Percentiles rank a stretch among this genome's conserved stretches.
Conservation (phyloP, 139 green algal genomes). For the Tetradesmus lagerheimii region DNA sequence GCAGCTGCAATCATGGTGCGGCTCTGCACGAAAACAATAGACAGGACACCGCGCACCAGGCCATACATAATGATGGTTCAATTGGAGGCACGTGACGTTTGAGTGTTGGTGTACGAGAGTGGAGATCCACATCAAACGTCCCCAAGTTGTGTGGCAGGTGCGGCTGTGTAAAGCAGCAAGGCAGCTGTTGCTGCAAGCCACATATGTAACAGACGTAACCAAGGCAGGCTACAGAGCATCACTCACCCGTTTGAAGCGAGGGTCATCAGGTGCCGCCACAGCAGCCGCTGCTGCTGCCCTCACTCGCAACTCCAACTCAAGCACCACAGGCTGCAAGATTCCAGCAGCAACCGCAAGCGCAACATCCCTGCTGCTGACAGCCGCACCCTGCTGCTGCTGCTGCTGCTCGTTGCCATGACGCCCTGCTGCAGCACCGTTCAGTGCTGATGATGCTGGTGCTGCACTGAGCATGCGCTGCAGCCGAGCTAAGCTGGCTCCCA, state of each 20-base stretch:
- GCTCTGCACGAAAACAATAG: background rate
- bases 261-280: conserved; percentile 6
- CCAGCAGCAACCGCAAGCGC: conserved; percentile 35
- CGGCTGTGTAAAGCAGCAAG: background rate
- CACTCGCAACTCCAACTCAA: background rate
- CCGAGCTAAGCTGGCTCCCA: background rate
- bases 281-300: conserved; percentile 28
- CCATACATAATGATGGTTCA: no score
- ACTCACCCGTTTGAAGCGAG: background rate
- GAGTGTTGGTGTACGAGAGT: no score
- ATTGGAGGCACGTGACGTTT: no score
- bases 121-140: no score
- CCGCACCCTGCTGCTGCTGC: conserved; percentile 18
- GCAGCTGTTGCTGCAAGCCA: no score
- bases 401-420: background rate
- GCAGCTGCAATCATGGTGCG: background rate
- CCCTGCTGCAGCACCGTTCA: background rate
- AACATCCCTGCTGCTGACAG: conserved; percentile 5
- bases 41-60: background rate
- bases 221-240: no score
- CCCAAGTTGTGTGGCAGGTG: background rate
- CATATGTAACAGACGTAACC: no score
- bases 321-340: conserved; percentile 34
- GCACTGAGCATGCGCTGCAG: background rate
- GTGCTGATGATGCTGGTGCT: background rate